Evolutionary conservation across 2,329 filamentous ascomycete genomes (phyloP).

Genomic region (Rhynchosporium graminicola): DNA sequence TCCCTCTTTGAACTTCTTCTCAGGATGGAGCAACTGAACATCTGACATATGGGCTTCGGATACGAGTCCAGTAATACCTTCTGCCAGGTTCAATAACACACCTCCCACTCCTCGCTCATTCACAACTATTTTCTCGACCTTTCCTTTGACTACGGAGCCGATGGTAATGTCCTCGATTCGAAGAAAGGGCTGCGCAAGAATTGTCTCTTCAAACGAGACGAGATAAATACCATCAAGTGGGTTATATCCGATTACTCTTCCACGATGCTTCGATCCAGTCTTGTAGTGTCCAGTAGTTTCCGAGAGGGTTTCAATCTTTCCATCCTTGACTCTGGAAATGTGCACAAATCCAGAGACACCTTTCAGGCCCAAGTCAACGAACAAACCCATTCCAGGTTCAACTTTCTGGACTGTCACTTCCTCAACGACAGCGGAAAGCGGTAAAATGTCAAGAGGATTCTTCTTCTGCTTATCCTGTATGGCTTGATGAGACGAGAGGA

Average conservation of each 20-base stretch:
- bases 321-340: constrained; percentile 88
- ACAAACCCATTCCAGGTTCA: constrained; percentile 77
- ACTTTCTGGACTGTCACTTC: constrained; percentile 79
- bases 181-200: constrained; percentile 86
- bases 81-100: constrained; percentile 78
- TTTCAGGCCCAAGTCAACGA: constrained; percentile 68
- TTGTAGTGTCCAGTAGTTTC: constrained; percentile 77
- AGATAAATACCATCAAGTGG: constrained; percentile 82
- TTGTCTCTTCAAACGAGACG: constrained; percentile 76
- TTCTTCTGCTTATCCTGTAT: constrained; percentile 48
- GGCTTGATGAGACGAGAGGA: constrained; percentile 52
- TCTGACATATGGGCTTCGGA: constrained; percentile 88
- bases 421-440: constrained; percentile 74
- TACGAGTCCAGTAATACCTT: constrained; percentile 87
- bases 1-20: constrained; percentile 93
- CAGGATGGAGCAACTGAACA: constrained; percentile 82
- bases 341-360: constrained; percentile 86
- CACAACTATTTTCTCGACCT: constrained; percentile 81
- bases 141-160: constrained; percentile 78
- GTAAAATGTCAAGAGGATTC: constrained; percentile 59
- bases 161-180: constrained; percentile 87
- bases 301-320: constrained; percentile 81
- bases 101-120: constrained; percentile 77
- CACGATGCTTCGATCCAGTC: constrained; percentile 74
- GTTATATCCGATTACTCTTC: constrained; percentile 84